Percentiles rank a stretch among this genome's conserved stretches.
Evolutionary conservation across 169 alveolate species (phyloP).

Genomic region (Perkinsus chesapeaki): DNA sequence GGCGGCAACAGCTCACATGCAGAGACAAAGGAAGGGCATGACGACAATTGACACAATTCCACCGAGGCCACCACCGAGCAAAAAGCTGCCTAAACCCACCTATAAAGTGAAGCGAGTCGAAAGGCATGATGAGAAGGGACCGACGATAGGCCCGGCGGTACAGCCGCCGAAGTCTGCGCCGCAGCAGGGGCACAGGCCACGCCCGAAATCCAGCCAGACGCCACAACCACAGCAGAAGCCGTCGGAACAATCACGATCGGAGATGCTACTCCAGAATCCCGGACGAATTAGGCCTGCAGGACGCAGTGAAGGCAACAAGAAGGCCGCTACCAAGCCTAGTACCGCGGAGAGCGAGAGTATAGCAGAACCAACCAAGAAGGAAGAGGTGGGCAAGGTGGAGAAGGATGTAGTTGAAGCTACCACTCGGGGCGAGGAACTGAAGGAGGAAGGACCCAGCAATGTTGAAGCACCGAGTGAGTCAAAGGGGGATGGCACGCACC

Average conservation of each 20-base stretch:
- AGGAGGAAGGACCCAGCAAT: no score
- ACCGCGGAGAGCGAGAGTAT: not conserved
- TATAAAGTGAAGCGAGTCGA: not conserved
- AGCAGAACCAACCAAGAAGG: not conserved
- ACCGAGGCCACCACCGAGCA: not conserved
- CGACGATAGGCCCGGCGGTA: not conserved
- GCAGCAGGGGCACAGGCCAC: not conserved
- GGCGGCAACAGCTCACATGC: not conserved
- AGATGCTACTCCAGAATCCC: not conserved
- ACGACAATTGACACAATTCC: not conserved
- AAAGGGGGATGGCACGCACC: no score
- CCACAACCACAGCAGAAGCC: not conserved
- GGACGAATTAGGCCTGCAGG: not conserved
- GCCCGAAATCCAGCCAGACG: not conserved
- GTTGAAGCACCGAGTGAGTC: no score
- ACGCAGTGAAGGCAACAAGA: not conserved
- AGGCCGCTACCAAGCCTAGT: not conserved
- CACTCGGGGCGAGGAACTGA: no score
- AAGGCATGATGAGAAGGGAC: not conserved
- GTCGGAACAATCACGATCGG: not conserved
- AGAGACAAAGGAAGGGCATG: not conserved
- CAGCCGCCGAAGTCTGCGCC: not conserved
- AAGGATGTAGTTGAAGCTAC: no score
- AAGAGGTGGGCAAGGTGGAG: no score
- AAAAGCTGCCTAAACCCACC: not conserved